These are phyloP conservation scores for Cajanus cajan DNA, from an alignment of 306 rosid genomes.

Conservation along the genomic window DNA sequence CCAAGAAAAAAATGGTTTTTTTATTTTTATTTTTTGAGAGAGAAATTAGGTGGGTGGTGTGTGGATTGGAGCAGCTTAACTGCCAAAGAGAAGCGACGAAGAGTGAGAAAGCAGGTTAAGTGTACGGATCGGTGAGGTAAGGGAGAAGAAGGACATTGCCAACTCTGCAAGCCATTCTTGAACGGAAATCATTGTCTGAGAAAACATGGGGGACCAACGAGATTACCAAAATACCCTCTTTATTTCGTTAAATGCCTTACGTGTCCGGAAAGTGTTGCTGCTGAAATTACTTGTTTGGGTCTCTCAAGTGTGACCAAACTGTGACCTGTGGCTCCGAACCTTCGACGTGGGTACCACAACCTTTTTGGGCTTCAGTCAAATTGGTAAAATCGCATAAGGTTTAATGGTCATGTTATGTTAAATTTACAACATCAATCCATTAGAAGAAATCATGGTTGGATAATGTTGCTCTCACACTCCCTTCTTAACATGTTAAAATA, in stretches of 20 bases:
- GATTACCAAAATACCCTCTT: conserved; percentile 21
- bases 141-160: conserved; percentile 72
- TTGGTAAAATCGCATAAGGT: conserved; percentile 28
- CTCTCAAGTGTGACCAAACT: background rate
- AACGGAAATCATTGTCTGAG: conserved; percentile 42
- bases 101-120: conserved; percentile 19
- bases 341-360: conserved; percentile 32
- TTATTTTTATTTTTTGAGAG: conserved; percentile 27
- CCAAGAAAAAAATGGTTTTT: background rate
- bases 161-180: conserved; percentile 89
- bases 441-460: too few species aligned
- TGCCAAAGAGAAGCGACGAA: conserved; percentile 48
- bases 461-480: too few species aligned
- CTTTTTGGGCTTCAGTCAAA: conserved; percentile 30
- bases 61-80: conserved; percentile 74
- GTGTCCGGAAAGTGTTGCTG: conserved; percentile 17
- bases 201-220: background rate
- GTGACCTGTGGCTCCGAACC: conserved; percentile 21
- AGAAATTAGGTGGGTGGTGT: conserved; percentile 42
- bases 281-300: conserved; percentile 30
- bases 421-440: too few species aligned
- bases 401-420: too few species aligned
- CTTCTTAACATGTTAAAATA: too few species aligned
- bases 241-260: conserved; percentile 24
- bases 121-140: conserved; percentile 46